phyloP scores from a whole-genome alignment of 768 basidiomycete genomes.

The Termitomyces sp. region DNA sequence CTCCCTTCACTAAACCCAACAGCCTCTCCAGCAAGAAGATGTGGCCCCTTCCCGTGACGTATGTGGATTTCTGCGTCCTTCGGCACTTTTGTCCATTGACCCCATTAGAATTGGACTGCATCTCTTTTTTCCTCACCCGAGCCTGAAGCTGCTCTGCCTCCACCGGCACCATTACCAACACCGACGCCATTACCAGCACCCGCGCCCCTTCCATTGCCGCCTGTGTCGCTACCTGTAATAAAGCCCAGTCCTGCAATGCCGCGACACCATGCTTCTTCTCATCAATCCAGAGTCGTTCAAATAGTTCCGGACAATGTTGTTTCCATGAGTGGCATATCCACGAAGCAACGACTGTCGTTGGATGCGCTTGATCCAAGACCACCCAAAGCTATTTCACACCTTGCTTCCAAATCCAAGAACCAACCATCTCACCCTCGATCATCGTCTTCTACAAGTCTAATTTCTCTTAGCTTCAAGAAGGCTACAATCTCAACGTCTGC shows the following conservation, averaged over 20 bases:
- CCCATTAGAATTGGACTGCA: not conserved
- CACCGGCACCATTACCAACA: not conserved
- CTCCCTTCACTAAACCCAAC: not conserved
- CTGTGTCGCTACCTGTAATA: not conserved
- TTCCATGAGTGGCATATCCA: conserved; percentile 37
- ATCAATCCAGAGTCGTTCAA: conserved; percentile 13
- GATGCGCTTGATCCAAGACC: conserved; percentile 31
- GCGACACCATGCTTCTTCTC: conserved; percentile 7
- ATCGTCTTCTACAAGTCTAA: conserved; percentile 10
- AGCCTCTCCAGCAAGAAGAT: not conserved
- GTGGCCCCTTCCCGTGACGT: not conserved
- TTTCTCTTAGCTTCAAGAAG: conserved; percentile 44
- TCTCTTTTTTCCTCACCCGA: conserved; percentile 5
- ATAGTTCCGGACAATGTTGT: conserved; percentile 13
- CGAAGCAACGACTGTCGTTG: conserved; percentile 46
- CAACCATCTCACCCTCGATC: not conserved
- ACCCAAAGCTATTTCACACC: conserved; percentile 29
- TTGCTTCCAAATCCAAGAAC: conserved; percentile 10
- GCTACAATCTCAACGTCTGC: conserved; percentile 14
- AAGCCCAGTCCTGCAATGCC: conserved; percentile 9
- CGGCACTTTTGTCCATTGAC: not conserved
- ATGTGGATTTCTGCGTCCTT: not conserved
- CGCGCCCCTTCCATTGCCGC: not conserved
- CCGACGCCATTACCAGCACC: not conserved
- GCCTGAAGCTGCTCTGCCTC: not conserved